Evolutionary conservation across 768 basidiomycete genomes (phyloP).

Genomic region (Favolaschia claudopus): DNA sequence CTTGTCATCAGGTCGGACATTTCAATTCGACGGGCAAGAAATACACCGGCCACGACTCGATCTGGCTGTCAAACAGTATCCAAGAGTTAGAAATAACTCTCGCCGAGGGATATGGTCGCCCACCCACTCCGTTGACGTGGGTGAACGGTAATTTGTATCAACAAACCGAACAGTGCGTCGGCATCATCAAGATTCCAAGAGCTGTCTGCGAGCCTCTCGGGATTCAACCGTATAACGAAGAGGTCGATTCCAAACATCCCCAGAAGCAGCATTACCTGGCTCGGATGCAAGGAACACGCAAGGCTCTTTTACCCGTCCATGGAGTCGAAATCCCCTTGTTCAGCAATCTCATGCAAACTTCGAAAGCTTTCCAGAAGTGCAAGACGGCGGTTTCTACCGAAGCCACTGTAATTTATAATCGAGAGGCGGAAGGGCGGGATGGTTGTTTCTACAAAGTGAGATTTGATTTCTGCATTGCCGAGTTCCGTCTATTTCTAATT

Average conservation of each 20-base stretch:
- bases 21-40: conserved; percentile 9
- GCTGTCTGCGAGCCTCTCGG: background rate
- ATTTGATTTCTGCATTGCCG: background rate
- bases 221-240: conserved; percentile 8
- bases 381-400: background rate
- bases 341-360: conserved; percentile 28
- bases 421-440: background rate
- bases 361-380: background rate
- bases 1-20: conserved; percentile 9
- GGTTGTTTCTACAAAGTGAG: conserved; percentile 10
- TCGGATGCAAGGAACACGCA: conserved; percentile 32
- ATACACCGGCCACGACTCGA: conserved; percentile 1
- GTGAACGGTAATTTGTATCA: conserved; percentile 22
- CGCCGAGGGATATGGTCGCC: background rate
- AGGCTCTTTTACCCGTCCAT: conserved; percentile 34
- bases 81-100: conserved; percentile 11
- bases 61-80: conserved; percentile 6
- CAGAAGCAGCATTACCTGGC: conserved; percentile 14
- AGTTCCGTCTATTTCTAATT: background rate
- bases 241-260: background rate
- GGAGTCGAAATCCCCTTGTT: conserved; percentile 32
- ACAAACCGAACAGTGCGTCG: conserved; percentile 1
- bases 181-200: conserved; percentile 14
- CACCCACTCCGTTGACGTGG: conserved; percentile 1
- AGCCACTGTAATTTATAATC: conserved; percentile 1